Conservation (phyloP, 257 asterid species). For the Ligustrum vulgare region DNA sequence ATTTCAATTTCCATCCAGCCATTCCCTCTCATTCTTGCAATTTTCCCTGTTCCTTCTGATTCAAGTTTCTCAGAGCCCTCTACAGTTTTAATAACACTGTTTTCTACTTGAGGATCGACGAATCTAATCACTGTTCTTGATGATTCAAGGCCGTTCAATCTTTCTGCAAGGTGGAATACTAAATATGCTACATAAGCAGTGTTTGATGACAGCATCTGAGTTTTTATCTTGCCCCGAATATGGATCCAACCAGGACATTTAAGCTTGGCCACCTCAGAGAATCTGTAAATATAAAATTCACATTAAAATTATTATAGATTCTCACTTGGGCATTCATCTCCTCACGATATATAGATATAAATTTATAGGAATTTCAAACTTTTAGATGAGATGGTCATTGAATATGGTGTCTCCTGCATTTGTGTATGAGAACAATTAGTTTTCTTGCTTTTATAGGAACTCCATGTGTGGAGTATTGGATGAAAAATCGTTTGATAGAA, state of each 20-base stretch:
- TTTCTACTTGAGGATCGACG: not conserved
- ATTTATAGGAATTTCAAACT: not conserved
- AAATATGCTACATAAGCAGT: conserved; percentile 52
- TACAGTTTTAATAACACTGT: conserved; percentile 5
- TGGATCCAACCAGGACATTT: conserved; percentile 56
- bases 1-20: conserved; percentile 68
- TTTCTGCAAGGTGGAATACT: conserved; percentile 40
- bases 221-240: conserved; percentile 46
- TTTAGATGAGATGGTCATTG: not conserved
- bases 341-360: not conserved
- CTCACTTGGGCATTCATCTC: not conserved
- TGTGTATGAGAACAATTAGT: not conserved
- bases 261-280: conserved; percentile 66
- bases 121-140: conserved; percentile 38
- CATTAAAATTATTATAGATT: not conserved
- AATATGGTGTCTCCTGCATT: not conserved
- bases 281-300: conserved; percentile 34
- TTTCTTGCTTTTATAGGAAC: not conserved
- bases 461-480: not conserved
- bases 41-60: conserved; percentile 37
- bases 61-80: conserved; percentile 1
- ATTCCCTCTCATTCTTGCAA: conserved; percentile 37
- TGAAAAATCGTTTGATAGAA: too few relatives aligned
- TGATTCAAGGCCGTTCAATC: conserved; percentile 44
- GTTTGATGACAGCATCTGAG: conserved; percentile 37